A percentile compares a stretch with the other conserved stretches of the same genome.
Evolutionary conservation across 1,284 basidiomycete species (phyloP).

Genomic region (Pyrrhoderma noxium): DNA sequence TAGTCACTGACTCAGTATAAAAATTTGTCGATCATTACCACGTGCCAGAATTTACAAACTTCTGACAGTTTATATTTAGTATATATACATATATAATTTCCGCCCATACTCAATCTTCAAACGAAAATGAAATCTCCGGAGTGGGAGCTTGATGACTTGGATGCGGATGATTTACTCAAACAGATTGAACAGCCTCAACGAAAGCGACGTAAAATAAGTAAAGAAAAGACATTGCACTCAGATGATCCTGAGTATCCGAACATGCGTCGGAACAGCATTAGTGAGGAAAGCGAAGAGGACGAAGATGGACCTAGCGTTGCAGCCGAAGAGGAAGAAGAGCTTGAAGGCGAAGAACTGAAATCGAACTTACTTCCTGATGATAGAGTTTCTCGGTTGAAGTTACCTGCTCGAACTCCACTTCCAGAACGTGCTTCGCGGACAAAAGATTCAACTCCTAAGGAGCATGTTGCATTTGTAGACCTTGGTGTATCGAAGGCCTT

Average conservation of each 20-base stretch:
- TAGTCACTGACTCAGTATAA: too few species aligned
- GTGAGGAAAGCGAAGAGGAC: conserved; percentile 1
- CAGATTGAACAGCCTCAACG: conserved; percentile 29
- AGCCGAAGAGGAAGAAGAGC: conserved; percentile 17
- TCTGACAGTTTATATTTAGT: not conserved
- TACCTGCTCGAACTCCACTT: conserved; percentile 2
- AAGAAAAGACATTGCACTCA: conserved; percentile 8
- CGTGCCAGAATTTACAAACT: too few species aligned
- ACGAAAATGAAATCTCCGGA: not conserved
- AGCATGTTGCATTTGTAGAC: conserved; percentile 41
- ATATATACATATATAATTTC: too few species aligned
- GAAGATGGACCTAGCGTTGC: conserved; percentile 9
- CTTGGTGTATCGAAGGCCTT: conserved; percentile 74
- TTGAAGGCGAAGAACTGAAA: conserved; percentile 12
- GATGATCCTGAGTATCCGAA: conserved; percentile 10
- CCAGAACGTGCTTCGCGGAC: conserved; percentile 8
- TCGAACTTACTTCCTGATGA: conserved; percentile 13
- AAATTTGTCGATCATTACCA: too few species aligned
- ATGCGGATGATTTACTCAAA: conserved; percentile 32
- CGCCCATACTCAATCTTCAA: not conserved
- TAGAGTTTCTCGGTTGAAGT: conserved; percentile 23
- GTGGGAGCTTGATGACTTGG: conserved; percentile 2
- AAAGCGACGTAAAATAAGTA: conserved; percentile 22
- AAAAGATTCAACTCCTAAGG: conserved; percentile 18
- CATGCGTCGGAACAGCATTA: conserved; percentile 1